A percentile compares a stretch with the other conserved stretches of the same genome.
Evolutionary conservation across 176 grass and related monocot genomes (phyloP).

Genomic region (Alloteropsis semialata): DNA sequence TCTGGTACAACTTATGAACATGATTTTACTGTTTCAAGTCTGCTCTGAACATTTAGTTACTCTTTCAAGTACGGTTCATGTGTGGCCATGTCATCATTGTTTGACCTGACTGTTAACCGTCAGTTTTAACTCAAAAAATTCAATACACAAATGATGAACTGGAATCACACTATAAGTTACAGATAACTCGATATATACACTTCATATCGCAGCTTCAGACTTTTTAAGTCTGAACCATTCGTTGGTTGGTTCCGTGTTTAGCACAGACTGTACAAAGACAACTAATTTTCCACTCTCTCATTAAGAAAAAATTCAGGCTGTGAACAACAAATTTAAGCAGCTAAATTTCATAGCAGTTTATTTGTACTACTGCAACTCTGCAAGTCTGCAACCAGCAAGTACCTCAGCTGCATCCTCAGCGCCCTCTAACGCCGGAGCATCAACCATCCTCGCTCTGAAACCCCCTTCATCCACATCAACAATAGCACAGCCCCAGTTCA

Average conservation of each 20-base stretch:
- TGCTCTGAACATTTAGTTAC: background rate
- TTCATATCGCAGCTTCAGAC: background rate
- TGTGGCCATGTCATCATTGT: background rate
- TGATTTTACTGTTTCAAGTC: background rate
- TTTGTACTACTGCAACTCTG: background rate
- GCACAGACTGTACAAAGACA: background rate
- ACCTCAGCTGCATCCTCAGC: slow-evolving; percentile 18
- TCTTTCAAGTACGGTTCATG: background rate
- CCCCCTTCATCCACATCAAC: slow-evolving; percentile 25
- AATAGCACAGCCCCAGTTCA: background rate
- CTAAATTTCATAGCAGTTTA: background rate
- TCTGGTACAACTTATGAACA: background rate
- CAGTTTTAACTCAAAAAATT: background rate
- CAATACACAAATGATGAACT: background rate
- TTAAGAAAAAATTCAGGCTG: background rate
- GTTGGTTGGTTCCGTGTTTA: background rate
- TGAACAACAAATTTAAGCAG: background rate
- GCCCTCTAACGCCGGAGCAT: background rate
- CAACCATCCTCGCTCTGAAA: background rate
- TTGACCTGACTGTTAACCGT: background rate
- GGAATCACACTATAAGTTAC: background rate
- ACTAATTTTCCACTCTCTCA: background rate
- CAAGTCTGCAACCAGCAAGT: background rate
- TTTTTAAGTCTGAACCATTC: background rate
- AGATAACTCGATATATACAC: background rate